These are phyloP conservation scores for Backusella morwellensis DNA, from an alignment of 192 early-diverging fungal genomes.

Conservation along the genomic window DNA sequence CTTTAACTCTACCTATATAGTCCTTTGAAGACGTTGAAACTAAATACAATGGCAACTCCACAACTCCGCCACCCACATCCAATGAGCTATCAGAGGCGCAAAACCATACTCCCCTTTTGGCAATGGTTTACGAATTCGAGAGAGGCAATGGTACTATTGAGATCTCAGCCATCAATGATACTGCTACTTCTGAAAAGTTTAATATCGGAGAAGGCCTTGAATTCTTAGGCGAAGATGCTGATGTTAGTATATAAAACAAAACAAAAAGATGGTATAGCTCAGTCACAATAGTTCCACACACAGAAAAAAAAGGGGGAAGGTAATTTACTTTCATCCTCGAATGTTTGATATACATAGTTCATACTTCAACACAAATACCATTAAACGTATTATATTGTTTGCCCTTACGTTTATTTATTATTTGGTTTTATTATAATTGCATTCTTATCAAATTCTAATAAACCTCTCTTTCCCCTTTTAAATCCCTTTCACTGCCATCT, in stretches of 20 bases:
- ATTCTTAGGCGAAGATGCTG: constrained; percentile 12
- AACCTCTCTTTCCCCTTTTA: neutral
- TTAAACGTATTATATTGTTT: neutral
- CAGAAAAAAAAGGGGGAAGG: neutral
- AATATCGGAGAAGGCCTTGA: constrained; percentile 16
- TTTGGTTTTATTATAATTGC: neutral
- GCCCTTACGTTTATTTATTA: neutral
- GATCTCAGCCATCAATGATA: constrained; percentile 39
- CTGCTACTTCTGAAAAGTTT: constrained; percentile 1
- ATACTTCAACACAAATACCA: neutral
- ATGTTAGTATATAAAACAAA: neutral
- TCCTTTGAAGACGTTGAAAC: constrained; percentile 34
- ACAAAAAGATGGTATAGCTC: neutral
- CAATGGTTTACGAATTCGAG: constrained; percentile 54
- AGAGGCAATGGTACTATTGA: constrained; percentile 51
- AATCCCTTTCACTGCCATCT: neutral
- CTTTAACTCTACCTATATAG: constrained; percentile 7
- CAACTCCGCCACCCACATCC: neutral
- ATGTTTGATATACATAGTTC: neutral
- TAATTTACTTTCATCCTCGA: neutral
- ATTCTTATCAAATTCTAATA: constrained; percentile 2
- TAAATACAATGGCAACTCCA: constrained; percentile 3
- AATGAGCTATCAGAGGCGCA: neutral
- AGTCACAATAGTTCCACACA: neutral
- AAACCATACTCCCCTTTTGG: constrained; percentile 25